Conservation (phyloP, 768 basidiomycete genomes). For the Termitomyces titanicus region DNA sequence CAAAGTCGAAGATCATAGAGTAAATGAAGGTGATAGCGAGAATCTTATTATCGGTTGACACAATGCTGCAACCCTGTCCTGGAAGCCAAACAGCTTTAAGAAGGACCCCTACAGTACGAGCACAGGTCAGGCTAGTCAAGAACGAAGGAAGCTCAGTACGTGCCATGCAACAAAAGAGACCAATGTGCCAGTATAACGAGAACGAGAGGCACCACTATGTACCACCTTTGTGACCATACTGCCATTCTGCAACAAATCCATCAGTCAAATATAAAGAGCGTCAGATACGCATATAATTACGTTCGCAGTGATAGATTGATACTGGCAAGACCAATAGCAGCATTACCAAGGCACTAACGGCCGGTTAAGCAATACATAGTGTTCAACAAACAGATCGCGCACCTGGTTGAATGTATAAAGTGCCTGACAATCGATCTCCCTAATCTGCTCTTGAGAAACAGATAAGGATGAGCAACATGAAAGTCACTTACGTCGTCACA, state of each 20-base stretch:
- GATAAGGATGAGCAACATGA: background rate
- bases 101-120: constrained; percentile 41
- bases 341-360: constrained; percentile 51
- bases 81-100: constrained; percentile 56
- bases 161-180: constrained; percentile 69
- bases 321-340: constrained; percentile 65
- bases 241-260: constrained; percentile 46
- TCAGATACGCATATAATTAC: constrained; percentile 30
- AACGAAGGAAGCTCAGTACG: background rate
- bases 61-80: constrained; percentile 52
- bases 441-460: constrained; percentile 15
- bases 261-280: background rate
- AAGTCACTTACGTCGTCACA: constrained; percentile 41
- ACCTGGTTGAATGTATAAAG: constrained; percentile 68
- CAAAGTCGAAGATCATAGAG: constrained; percentile 69
- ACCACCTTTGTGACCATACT: constrained; percentile 60
- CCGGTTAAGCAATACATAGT: constrained; percentile 1
- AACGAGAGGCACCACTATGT: constrained; percentile 48
- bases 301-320: constrained; percentile 69
- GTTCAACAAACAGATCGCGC: constrained; percentile 3
- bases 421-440: constrained; percentile 58
- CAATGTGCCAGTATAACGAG: constrained; percentile 64
- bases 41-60: constrained; percentile 51
- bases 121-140: background rate
- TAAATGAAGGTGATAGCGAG: constrained; percentile 71